phyloP scores from a whole-genome alignment of 306 rosid species.

The Cucumis hystrix region DNA sequence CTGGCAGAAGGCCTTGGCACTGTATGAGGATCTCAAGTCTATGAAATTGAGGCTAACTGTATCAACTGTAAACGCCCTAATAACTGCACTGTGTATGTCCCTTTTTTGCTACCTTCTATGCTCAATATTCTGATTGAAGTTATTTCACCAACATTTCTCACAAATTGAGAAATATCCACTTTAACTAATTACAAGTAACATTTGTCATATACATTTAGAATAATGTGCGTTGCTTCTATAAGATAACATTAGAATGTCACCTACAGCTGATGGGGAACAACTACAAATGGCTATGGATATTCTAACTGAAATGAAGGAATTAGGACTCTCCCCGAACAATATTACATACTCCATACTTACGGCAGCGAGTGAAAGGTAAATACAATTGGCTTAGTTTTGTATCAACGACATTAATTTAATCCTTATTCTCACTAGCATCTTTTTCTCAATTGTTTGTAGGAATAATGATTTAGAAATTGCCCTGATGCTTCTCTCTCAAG shows the following conservation, averaged over 20 bases:
- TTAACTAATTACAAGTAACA: background rate
- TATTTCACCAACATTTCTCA: background rate
- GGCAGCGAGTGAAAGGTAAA: slow-evolving; percentile 79
- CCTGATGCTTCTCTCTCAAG: slow-evolving; percentile 61
- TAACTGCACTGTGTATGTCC: slow-evolving; percentile 85
- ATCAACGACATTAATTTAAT: background rate
- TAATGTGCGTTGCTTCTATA: background rate
- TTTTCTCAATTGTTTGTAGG: slow-evolving; percentile 24
- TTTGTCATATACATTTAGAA: background rate
- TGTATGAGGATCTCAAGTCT: slow-evolving; percentile 65
- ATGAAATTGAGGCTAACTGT: slow-evolving; percentile 42
- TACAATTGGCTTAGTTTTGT: background rate
- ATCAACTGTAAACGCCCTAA: slow-evolving; percentile 84
- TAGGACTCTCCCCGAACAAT: slow-evolving; percentile 65
- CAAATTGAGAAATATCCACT: background rate
- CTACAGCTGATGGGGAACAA: slow-evolving; percentile 80
- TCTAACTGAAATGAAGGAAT: slow-evolving; percentile 64
- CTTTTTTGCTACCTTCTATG: background rate
- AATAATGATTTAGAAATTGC: slow-evolving; percentile 70
- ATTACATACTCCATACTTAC: slow-evolving; percentile 80
- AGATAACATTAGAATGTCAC: slow-evolving; percentile 15
- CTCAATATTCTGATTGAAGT: background rate
- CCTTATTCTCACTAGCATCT: background rate
- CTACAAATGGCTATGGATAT: slow-evolving; percentile 73
- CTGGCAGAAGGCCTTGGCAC: slow-evolving; percentile 79